Conservation (phyloP, 495 filamentous ascomycete genomes). For the Parathielavia hyrcaniae region DNA sequence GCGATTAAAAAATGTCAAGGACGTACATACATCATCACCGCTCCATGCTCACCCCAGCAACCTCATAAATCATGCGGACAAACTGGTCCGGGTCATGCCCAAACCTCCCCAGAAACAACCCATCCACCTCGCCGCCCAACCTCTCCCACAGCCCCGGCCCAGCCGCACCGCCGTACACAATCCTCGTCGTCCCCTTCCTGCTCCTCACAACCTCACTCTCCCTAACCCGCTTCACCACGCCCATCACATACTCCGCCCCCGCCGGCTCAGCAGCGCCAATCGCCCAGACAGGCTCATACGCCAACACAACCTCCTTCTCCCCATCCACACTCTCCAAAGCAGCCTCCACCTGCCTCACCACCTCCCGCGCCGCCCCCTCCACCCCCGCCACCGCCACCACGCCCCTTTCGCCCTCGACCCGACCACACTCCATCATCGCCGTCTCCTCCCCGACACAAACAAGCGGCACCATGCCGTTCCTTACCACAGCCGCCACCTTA, state of each 20-base stretch:
- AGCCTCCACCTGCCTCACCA: slow-evolving; percentile 54
- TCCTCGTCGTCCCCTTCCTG: slow-evolving; percentile 51
- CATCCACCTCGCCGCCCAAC: slow-evolving; percentile 65
- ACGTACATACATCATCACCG: no score
- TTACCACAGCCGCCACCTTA: slow-evolving; percentile 61
- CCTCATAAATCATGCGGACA: slow-evolving; percentile 60
- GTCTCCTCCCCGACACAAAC: slow-evolving; percentile 68
- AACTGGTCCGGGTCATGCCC: slow-evolving; percentile 68
- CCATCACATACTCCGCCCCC: slow-evolving; percentile 60
- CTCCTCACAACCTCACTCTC: slow-evolving; percentile 35
- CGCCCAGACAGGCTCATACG: slow-evolving; percentile 88
- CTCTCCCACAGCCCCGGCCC: slow-evolving; percentile 65
- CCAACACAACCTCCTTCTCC: slow-evolving; percentile 65
- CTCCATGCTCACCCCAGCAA: slow-evolving; percentile 34
- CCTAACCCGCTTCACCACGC: slow-evolving; percentile 59
- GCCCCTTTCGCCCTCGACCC: slow-evolving; percentile 36
- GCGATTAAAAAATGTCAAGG: no score
- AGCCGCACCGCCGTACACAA: slow-evolving; percentile 76
- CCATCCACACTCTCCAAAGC: slow-evolving; percentile 53
- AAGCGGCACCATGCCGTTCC: slow-evolving; percentile 67
- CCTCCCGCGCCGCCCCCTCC: slow-evolving; percentile 57
- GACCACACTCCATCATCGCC: slow-evolving; percentile 7
- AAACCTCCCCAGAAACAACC: slow-evolving; percentile 76
- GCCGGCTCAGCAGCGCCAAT: slow-evolving; percentile 74
- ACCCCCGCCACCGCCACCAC: slow-evolving; percentile 51